Evolutionary conservation across 1,284 basidiomycete genomes (phyloP), one percentile per base, ranked within the genome.

Genomic region (Ceratobasidium sp.): DNA sequence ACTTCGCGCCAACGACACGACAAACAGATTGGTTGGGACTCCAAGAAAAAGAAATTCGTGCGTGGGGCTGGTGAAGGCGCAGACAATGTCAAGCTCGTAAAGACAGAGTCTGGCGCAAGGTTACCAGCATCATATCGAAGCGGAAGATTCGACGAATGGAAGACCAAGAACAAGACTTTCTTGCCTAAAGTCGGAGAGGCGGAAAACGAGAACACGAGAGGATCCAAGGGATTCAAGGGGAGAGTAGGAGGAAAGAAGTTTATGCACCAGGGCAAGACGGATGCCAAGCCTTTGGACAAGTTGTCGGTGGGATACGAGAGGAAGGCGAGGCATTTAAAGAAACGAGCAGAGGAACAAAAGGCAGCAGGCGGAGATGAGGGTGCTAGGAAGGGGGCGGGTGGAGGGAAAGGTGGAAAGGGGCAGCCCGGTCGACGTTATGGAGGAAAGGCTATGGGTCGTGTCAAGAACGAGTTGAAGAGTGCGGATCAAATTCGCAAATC

Each of bases 91-190:
- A 98, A 98, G 81, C 85, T 99, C 76, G 92, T 99, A 76, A 90
- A 88, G 75, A 96, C 95, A 1, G 97, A 99, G 81, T 95, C 91
- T 75, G 97, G 97, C 0, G 89, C 90, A 16, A 89, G 92, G 59
- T 84, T 99, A n/a, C 97, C 97, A 1, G 96, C 96, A 0, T 90
- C 90, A 6, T 99, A 96, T 83, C 91, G 93, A 72, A 94, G 91
- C 75, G 97, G 97, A 3, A 88, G 94, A 3, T 99, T 93, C 80
- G 94, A 97, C 69, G 94, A 97, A 79, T 99, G 97, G 97, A 93
- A 92, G 80, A 85, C 87, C 74, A 93, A 92, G 81, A 88, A 85
- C 71, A 88, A 87, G 39, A 81, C 88, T 8, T 85, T 84, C 75
- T 80, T 98, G 53, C 96, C 95, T 0, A 88, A 87, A 74, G 86